Evolutionary conservation across 1,284 basidiomycete genomes (phyloP).

Genomic region (Ustilago xerochloae): DNA sequence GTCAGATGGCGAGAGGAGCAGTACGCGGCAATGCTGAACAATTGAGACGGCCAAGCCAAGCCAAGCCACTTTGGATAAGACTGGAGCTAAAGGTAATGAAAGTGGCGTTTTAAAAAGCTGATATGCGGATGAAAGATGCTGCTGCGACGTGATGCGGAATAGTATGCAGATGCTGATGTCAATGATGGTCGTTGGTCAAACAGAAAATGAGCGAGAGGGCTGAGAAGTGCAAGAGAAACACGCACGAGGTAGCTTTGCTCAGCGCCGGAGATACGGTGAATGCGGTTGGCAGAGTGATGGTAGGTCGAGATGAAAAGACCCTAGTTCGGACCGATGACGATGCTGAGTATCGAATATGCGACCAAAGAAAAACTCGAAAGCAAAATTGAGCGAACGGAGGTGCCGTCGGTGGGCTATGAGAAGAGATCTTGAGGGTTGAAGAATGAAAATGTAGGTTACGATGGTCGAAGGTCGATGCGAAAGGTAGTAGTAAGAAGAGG

Average conservation of each 20-base stretch:
- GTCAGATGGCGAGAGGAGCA: no score
- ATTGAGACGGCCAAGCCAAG: no score
- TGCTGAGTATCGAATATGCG: no score
- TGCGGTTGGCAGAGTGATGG: background rate
- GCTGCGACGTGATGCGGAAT: background rate
- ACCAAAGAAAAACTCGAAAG: no score
- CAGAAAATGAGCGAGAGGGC: background rate
- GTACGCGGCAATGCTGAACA: no score
- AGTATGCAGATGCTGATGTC: constrained; percentile 20
- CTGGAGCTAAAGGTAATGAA: no score
- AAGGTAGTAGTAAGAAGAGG: background rate
- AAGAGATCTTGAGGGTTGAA: no score
- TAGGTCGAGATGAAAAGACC: background rate
- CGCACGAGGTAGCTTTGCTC: background rate
- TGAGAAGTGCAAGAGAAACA: background rate
- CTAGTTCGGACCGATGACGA: background rate
- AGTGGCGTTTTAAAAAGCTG: background rate
- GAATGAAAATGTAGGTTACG: background rate
- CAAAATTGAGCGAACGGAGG: no score
- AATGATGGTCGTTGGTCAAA: background rate
- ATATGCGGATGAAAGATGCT: constrained; percentile 7
- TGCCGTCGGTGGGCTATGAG: no score
- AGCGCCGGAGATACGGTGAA: background rate
- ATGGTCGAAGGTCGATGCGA: background rate
- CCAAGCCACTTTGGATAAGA: no score